Evolutionary conservation across 139 green algal genomes (phyloP).

Genomic region (Tetradesmus lagerheimii): DNA sequence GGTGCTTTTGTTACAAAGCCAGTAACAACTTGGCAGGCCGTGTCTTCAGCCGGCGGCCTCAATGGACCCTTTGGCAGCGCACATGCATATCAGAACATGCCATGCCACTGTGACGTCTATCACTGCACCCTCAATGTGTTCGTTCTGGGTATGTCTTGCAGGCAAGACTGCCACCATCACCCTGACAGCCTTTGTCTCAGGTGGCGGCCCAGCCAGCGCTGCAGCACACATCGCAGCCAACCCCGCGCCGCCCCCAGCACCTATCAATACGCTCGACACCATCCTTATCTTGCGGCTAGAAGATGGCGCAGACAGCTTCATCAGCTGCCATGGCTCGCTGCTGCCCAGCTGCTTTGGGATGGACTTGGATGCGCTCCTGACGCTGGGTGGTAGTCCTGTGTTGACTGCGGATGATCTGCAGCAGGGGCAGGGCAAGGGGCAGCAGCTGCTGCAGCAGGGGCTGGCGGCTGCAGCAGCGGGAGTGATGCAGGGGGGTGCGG

Average conservation of each 20-base stretch:
- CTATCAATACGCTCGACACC: constrained; percentile 58
- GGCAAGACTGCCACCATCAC: neutral
- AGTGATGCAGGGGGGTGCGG: neutral
- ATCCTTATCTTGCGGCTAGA: constrained; percentile 80
- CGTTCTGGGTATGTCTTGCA: neutral
- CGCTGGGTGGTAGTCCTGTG: neutral
- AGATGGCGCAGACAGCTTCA: constrained; percentile 78
- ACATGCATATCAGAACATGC: neutral
- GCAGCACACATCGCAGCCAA: constrained; percentile 26
- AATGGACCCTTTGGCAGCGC: neutral
- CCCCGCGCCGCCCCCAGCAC: neutral
- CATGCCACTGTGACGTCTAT: too few relatives aligned
- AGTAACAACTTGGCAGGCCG: too few relatives aligned
- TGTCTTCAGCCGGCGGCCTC: too few relatives aligned
- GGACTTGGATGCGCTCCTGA: constrained; percentile 23
- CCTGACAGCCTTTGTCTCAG: constrained; percentile 47
- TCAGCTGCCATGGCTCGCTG: constrained; percentile 65
- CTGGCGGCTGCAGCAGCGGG: neutral
- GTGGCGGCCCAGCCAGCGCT: constrained; percentile 41
- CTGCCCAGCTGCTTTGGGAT: constrained; percentile 66
- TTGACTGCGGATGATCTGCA: neutral
- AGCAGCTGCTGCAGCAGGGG: constrained; percentile 37
- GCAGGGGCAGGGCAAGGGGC: neutral
- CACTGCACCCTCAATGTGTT: neutral
- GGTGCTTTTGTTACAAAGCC: too few relatives aligned